phyloP scores from a whole-genome alignment of 2,329 filamentous ascomycete genomes.

The Sclerotinia spermophila region DNA sequence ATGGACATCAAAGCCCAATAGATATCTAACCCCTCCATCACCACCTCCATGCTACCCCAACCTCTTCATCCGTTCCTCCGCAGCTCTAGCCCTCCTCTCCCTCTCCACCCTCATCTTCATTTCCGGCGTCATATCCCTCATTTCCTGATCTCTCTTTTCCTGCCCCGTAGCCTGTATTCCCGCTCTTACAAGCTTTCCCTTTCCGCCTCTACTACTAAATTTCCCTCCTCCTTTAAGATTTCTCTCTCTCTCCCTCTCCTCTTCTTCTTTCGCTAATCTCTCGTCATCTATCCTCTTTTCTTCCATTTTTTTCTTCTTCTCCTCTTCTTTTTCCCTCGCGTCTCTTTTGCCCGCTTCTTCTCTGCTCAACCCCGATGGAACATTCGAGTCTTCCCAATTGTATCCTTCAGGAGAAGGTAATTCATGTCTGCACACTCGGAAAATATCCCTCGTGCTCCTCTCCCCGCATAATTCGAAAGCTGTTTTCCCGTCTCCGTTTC shows the following conservation, averaged over 20 bases:
- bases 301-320: slow-evolving; percentile 63
- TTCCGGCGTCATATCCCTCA: slow-evolving; percentile 79
- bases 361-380: slow-evolving; percentile 68
- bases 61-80: slow-evolving; percentile 74
- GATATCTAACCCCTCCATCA: not conserved
- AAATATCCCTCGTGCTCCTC: slow-evolving; percentile 80
- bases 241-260: slow-evolving; percentile 44
- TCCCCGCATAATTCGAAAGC: slow-evolving; percentile 87
- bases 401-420: slow-evolving; percentile 40
- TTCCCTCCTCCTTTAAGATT: slow-evolving; percentile 39
- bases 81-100: slow-evolving; percentile 84
- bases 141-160: slow-evolving; percentile 79
- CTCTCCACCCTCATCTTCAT: slow-evolving; percentile 80
- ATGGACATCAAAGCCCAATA: not conserved
- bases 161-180: slow-evolving; percentile 40
- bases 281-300: slow-evolving; percentile 67
- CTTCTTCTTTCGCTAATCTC: slow-evolving; percentile 55
- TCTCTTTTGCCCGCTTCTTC: slow-evolving; percentile 67
- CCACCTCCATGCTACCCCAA: not conserved
- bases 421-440: slow-evolving; percentile 80
- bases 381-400: slow-evolving; percentile 68
- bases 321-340: slow-evolving; percentile 66
- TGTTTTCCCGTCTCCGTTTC: slow-evolving; percentile 74
- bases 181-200: slow-evolving; percentile 49
- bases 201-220: slow-evolving; percentile 31